These are phyloP conservation scores for Phytophthora ohioensis DNA, from an alignment of 352 stramenopile species.

Conservation along the genomic window DNA sequence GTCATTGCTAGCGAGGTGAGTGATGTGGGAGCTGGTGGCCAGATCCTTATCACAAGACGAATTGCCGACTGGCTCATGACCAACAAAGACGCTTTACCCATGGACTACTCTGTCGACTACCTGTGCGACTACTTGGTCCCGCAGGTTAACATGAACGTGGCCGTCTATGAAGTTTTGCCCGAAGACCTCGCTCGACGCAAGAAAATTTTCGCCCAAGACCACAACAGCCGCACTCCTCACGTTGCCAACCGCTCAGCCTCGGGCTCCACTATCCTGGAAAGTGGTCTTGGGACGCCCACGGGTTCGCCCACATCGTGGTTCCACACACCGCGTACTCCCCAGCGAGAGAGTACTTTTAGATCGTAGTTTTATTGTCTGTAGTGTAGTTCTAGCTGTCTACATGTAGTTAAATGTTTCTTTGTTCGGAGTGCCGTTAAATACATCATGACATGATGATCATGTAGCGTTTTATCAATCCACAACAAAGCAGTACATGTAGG, in stretches of 20 bases:
- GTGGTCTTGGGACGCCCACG: conserved; percentile 28
- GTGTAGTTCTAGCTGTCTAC: conserved; percentile 13
- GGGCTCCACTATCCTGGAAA: conserved; percentile 36
- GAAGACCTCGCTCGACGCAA: conserved; percentile 37
- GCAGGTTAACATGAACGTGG: conserved; percentile 44
- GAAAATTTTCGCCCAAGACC: conserved; percentile 45
- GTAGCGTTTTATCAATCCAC: background rate
- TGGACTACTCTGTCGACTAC: conserved; percentile 43
- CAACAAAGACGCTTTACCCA: conserved; percentile 47
- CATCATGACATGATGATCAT: background rate
- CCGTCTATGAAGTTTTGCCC: conserved; percentile 47
- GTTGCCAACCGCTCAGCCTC: conserved; percentile 29
- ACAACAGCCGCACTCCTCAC: conserved; percentile 41
- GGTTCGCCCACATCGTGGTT: conserved; percentile 39
- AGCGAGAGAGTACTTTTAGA: conserved; percentile 17
- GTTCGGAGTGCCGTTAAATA: conserved; percentile 7
- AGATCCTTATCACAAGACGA: conserved; percentile 60
- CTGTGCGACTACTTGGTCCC: conserved; percentile 50
- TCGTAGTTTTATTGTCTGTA: conserved; percentile 23
- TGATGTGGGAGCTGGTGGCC: conserved; percentile 55
- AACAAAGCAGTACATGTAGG: background rate
- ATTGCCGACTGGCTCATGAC: conserved; percentile 57
- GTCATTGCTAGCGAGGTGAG: conserved; percentile 61
- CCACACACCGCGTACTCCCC: conserved; percentile 33
- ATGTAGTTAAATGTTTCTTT: conserved; percentile 7